These are phyloP conservation scores for Candida germanica DNA, from an alignment of 805 yeast genomes.

Conservation along the genomic window DNA sequence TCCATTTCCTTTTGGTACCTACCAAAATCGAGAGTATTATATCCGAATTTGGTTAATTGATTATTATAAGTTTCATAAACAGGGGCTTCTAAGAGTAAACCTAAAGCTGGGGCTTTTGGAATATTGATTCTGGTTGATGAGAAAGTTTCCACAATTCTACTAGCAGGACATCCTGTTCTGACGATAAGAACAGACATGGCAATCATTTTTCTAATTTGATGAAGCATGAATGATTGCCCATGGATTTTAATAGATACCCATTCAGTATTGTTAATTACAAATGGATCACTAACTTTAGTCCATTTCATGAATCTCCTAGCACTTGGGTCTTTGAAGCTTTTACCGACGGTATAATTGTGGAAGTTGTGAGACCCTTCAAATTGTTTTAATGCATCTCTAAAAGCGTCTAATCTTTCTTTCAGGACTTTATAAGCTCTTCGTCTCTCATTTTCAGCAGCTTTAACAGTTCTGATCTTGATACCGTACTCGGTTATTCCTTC, in stretches of 20 bases:
- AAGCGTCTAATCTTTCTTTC: slow-evolving; percentile 53
- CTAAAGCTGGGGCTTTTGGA: slow-evolving; percentile 97
- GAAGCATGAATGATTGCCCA: slow-evolving; percentile 97
- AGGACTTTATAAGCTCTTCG: slow-evolving; percentile 71
- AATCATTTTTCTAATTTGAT: slow-evolving; percentile 97
- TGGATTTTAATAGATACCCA: slow-evolving; percentile 96
- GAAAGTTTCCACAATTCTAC: slow-evolving; percentile 75
- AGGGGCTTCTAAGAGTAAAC: slow-evolving; percentile 85
- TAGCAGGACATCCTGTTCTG: slow-evolving; percentile 79
- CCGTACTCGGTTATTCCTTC: slow-evolving; percentile 36
- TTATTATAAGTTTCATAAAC: slow-evolving; percentile 84
- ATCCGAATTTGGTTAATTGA: slow-evolving; percentile 70
- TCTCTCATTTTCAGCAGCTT: slow-evolving; percentile 59
- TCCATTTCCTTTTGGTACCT: slow-evolving; percentile 69
- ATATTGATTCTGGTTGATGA: slow-evolving; percentile 73
- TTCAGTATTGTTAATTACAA: slow-evolving; percentile 88
- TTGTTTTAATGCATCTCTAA: slow-evolving; percentile 65
- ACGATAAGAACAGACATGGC: slow-evolving; percentile 88
- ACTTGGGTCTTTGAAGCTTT: slow-evolving; percentile 77
- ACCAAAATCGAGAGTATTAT: slow-evolving; percentile 67
- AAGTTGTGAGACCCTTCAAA: slow-evolving; percentile 90
- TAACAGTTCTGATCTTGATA: slow-evolving; percentile 39
- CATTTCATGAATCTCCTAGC: slow-evolving; percentile 80
- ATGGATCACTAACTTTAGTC: slow-evolving; percentile 79
- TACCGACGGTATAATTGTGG: slow-evolving; percentile 85